Base-by-base conservation (phyloP, 805 yeast species). In the Candida morakotiae region DNA sequence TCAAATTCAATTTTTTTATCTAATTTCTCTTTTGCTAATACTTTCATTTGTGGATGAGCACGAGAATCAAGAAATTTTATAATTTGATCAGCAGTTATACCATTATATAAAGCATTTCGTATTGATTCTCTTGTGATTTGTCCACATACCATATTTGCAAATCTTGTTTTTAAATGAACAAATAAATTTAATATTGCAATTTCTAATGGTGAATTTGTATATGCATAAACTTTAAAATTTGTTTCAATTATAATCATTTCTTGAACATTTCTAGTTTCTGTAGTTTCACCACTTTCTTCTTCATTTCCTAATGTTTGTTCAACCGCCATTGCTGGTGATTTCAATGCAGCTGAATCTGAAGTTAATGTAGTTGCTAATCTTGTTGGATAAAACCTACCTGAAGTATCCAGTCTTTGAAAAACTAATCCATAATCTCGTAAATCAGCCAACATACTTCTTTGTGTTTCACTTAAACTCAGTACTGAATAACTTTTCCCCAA, bases 31-130 rank as follows among this genome's bases (percentile, higher is more conserved):
- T 83, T 87, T 0, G 91, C 93, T 28, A 76, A 53, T 35, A 82
- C 71, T 38, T 79, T 65, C 93, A 91, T 84, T 55, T 88, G 95
- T 2, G 94, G 85, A 62, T 91, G 98, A 0, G 97, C 96, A 66
- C 93, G 96, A 0, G 88, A 75, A 45, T 87, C 88, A 31, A 93
- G 61, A 55, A 91, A 93, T 45, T 87, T 78, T 43, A 93, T 83
- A 48, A 93, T 86, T 56, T 93, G 98, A 26, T 88, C 96, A 0
- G 98, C 91, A 0, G 96, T 85, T 49, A 93, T 93, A 20, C 98
- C 98, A 49, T 84, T 87, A 28, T 69, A 56, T 26, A 93, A 62
- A 0, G 98, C 98, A 37, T 75, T 69, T 42, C 98, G 71, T 15
- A 93, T 81, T 0, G 96, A 86, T 50, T 91, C 97, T 58, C 98